Base-by-base conservation (phyloP, 352 stramenopile genomes). In the Pythium grandisporangium region DNA sequence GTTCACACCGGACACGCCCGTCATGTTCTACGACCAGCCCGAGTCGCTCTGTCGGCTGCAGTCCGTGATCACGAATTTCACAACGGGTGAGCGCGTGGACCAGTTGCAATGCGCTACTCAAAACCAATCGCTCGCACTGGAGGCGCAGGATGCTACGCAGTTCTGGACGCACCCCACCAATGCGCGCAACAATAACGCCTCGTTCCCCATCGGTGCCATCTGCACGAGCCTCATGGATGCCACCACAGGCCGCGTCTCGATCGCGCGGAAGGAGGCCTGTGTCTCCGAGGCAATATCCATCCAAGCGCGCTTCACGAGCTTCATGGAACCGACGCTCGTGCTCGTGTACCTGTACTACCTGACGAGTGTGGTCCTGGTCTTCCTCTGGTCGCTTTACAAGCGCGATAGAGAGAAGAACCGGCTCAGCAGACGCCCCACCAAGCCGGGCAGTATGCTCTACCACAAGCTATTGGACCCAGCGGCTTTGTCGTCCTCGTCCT, bases 141-240 rank as follows among this genome's bases (percentile, higher is more conserved):
- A 78, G 22, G 66, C 73, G 33, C 48, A 58, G 17, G 54, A 72
- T 33, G 61, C 44, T 20, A 63, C 37, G 13, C 54, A 81, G 16
- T 86, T 62, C 56, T 81, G 58, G 70, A 66, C 57, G 35, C 76
- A 55, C 19, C 66, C 54, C 42, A 63, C 52, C 32, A 84, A 72
- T 39, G 55, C 68, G 24, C 55, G 58, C 39, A 86, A 86, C 56
- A 86, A 81, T 61, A 86, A 86, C 37, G 70, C 68, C 13, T 74
- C 68, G 55, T 55, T 84, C 48, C 73, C 73, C 5, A 56, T 79
- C 41, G 70, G 66, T 6, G 73, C 68, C 11, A 56, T 50, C 21
- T 86, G 70, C 55, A 48, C 3, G 2, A 73, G 62, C 27, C 47
- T 81, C 32, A 78, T 75, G 65, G 47, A 65, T 20, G 41, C 61